Evolutionary conservation across 148 eudicot genomes (phyloP).

Genomic region (Fagopyrum tataricum): DNA sequence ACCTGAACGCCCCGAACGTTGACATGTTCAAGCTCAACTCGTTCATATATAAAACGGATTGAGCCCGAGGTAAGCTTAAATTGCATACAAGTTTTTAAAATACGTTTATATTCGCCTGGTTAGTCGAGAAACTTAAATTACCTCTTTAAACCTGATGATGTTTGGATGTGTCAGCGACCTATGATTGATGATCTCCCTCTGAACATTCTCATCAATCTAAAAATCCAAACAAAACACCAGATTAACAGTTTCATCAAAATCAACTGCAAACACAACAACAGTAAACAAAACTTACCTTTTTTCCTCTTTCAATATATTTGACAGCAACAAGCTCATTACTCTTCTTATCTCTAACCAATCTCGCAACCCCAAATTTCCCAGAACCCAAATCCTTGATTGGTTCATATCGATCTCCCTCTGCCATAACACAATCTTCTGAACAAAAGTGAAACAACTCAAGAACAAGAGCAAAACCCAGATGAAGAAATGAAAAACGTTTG

Average conservation of each 20-base stretch:
- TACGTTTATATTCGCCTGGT: no score
- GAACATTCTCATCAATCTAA: slow-evolving; percentile 78
- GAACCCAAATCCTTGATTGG: slow-evolving; percentile 37
- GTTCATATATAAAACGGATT: no score
- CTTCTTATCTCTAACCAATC: slow-evolving; percentile 43
- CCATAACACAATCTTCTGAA: background rate
- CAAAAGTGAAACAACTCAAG: no score
- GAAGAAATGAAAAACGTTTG: background rate
- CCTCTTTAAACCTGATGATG: slow-evolving; percentile 75
- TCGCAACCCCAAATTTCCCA: slow-evolving; percentile 56
- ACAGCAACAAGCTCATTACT: slow-evolving; percentile 44
- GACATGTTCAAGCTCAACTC: no score
- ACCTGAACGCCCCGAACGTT: no score
- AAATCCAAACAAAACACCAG: background rate
- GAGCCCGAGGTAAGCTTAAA: no score
- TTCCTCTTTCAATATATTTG: slow-evolving; percentile 54
- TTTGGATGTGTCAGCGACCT: slow-evolving; percentile 70
- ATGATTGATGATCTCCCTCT: slow-evolving; percentile 75
- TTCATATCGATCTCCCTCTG: slow-evolving; percentile 40
- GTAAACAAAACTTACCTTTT: slow-evolving; percentile 21
- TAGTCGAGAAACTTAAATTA: slow-evolving; percentile 15
- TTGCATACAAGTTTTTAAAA: no score
- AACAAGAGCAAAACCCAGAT: background rate
- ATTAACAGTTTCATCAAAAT: background rate
- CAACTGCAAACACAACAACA: background rate